These are phyloP conservation scores for Tulasnella sp. DNA, from an alignment of 768 basidiomycete genomes.

Conservation along the genomic window DNA sequence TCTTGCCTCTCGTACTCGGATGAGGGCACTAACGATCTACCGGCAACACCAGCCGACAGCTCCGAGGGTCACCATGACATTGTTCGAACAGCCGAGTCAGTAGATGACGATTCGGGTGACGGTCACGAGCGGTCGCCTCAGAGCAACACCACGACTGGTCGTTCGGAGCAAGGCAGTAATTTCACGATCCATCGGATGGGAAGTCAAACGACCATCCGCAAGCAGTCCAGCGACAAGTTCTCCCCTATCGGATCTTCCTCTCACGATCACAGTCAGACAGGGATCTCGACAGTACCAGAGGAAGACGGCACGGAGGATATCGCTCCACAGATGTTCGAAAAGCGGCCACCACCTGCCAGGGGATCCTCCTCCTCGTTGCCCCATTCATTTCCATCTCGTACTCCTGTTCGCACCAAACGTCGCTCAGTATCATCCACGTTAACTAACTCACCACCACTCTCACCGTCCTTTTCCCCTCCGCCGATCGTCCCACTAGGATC, in stretches of 20 bases:
- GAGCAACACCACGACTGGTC: background rate
- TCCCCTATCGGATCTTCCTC: constrained; percentile 15
- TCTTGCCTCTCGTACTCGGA: constrained; percentile 20
- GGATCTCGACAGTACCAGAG: constrained; percentile 15
- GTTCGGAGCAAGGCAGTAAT: background rate
- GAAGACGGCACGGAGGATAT: background rate
- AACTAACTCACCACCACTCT: constrained; percentile 21
- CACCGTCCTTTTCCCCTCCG: constrained; percentile 15
- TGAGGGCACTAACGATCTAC: constrained; percentile 17
- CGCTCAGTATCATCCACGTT: constrained; percentile 86
- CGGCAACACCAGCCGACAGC: constrained; percentile 25
- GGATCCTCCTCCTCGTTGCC: constrained; percentile 21
- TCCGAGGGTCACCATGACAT: constrained; percentile 19
- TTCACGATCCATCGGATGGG: constrained; percentile 23
- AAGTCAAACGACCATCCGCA: constrained; percentile 28
- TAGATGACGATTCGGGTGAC: constrained; percentile 1
- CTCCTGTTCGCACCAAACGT: constrained; percentile 89
- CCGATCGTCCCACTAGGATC: constrained; percentile 19
- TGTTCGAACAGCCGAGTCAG: constrained; percentile 2
- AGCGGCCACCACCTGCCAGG: constrained; percentile 5
- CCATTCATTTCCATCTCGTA: constrained; percentile 64
- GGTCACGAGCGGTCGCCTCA: background rate
- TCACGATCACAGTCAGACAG: background rate
- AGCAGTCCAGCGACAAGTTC: constrained; percentile 11
- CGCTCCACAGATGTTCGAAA: background rate